phyloP scores from a whole-genome alignment of 148 eudicot species.

The Amaranthus palmeri region DNA sequence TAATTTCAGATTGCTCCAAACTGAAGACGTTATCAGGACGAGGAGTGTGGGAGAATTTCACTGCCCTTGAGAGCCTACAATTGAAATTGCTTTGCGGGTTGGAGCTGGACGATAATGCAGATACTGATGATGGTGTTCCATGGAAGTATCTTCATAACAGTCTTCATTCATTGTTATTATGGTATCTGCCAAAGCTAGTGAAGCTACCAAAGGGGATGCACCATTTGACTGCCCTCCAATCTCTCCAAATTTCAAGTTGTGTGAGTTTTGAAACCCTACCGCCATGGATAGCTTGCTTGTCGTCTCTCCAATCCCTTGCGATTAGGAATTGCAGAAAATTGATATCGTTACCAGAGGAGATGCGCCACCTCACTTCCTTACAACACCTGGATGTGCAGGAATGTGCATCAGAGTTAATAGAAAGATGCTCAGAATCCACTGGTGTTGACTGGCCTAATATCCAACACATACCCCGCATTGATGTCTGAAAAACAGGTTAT shows the following conservation, averaged over 20 bases:
- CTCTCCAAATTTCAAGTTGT: background rate
- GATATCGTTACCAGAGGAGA: slow-evolving; percentile 18
- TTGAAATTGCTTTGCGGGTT: fast-evolving
- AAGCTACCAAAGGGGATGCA: slow-evolving; percentile 16
- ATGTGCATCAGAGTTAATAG: slow-evolving; percentile 1
- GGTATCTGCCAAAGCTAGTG: slow-evolving; percentile 2
- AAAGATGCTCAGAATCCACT: slow-evolving; percentile 7
- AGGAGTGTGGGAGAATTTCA: slow-evolving; percentile 1
- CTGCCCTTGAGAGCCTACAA: background rate
- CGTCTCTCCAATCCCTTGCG: slow-evolving; percentile 10
- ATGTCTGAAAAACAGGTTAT: background rate
- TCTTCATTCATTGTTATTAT: background rate
- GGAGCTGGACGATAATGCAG: background rate
- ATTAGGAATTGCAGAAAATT: background rate
- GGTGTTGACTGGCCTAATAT: slow-evolving; percentile 18
- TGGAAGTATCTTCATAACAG: background rate
- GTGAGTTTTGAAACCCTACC: background rate
- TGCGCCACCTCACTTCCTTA: slow-evolving; percentile 9
- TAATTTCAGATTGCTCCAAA: background rate
- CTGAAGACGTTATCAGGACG: background rate
- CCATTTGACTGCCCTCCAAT: slow-evolving; percentile 9
- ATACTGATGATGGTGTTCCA: background rate
- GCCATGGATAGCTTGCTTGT: slow-evolving; percentile 3
- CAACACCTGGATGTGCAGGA: background rate
- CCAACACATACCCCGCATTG: background rate